A percentile compares a stretch with the other conserved stretches of the same genome.
These are phyloP conservation scores for Luffa aegyptiaca DNA, from an alignment of 306 rosid species.

Conservation along the genomic window DNA sequence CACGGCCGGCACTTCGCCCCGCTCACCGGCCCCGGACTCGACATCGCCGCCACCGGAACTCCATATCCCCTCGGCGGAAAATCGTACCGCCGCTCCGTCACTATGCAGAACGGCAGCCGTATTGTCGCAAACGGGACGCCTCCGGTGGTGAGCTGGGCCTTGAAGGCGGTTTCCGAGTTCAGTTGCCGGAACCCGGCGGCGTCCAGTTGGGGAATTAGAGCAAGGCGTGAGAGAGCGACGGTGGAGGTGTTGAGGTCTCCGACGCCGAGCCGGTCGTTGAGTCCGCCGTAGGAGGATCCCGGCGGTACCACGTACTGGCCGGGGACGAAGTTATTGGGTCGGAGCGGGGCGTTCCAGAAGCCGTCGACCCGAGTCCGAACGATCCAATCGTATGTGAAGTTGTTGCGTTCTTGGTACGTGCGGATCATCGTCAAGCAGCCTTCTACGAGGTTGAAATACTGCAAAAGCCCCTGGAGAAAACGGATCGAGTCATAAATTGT, in stretches of 20 bases:
- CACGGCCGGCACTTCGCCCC: conserved; percentile 88
- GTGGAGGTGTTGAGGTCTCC: conserved; percentile 64
- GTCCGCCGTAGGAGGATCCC: conserved; percentile 70
- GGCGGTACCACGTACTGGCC: conserved; percentile 60
- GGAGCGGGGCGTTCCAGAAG: conserved; percentile 70
- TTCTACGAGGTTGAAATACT: conserved; percentile 73
- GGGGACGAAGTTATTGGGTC: conserved; percentile 36
- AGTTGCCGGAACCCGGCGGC: conserved; percentile 34
- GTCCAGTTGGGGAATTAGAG: conserved; percentile 51
- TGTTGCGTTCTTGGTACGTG: conserved; percentile 30
- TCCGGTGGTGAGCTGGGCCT: conserved; percentile 51
- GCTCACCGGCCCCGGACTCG: conserved; percentile 66
- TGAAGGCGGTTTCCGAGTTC: conserved; percentile 79
- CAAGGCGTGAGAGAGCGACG: conserved; percentile 61
- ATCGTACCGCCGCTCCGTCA: conserved; percentile 56
- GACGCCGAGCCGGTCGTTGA: conserved; percentile 73
- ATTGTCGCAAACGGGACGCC: conserved; percentile 19
- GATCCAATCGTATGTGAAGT: conserved; percentile 74
- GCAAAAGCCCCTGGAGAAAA: conserved; percentile 53
- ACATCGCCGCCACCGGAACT: conserved; percentile 77
- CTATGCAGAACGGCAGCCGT: conserved; percentile 65
- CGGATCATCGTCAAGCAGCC: conserved; percentile 61
- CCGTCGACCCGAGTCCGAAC: conserved; percentile 88
- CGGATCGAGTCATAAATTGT: background rate
- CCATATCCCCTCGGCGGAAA: conserved; percentile 56